Conservation (phyloP, 306 rosid genomes). For the Dicorynia guianensis region DNA sequence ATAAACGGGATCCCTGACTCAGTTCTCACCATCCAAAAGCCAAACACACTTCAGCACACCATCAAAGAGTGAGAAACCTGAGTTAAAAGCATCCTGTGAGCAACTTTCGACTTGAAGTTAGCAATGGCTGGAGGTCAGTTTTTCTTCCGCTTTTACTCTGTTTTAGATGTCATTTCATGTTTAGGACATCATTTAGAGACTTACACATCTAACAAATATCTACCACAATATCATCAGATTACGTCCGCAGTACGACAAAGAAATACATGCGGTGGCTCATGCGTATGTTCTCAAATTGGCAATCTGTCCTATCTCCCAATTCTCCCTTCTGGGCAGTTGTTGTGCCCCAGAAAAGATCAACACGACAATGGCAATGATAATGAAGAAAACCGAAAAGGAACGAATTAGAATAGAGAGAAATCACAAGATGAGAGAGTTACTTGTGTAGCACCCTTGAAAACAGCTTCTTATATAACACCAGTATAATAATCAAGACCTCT, state of each 20-base stretch:
- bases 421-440: conserved; percentile 49
- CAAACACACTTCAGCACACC: no score
- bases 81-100: no score
- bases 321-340: neutral
- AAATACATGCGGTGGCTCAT: neutral
- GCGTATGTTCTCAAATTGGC: neutral
- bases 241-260: neutral
- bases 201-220: neutral
- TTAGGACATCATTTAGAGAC: no score
- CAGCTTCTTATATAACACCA: conserved; percentile 94
- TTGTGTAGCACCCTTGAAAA: conserved; percentile 85
- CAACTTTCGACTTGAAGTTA: no score
- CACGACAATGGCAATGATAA: neutral
- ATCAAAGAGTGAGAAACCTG: no score
- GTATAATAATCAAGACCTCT: conserved; percentile 98
- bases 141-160: no score
- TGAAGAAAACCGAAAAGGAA: neutral
- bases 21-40: no score
- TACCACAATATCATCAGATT: neutral
- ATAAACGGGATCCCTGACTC: no score
- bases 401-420: conserved; percentile 23
- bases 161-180: no score
- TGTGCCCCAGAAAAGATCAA: neutral
- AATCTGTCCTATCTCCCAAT: neutral
- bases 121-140: no score